A percentile compares a stretch with the other conserved stretches of the same genome.
These are phyloP conservation scores for Takashimella koratensis DNA, from an alignment of 1,284 basidiomycete genomes.

Conservation along the genomic window DNA sequence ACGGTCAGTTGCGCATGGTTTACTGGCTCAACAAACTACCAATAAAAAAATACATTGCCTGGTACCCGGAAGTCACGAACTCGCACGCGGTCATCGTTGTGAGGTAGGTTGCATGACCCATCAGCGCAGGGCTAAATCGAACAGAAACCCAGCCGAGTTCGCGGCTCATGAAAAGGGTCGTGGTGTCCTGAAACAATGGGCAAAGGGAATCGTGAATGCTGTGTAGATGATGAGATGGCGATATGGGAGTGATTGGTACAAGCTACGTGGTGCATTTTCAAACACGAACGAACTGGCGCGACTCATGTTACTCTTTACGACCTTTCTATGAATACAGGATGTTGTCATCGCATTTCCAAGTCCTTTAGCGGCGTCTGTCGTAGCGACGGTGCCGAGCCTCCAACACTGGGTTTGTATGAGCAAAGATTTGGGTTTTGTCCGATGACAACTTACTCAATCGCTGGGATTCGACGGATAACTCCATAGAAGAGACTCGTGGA, in stretches of 20 bases:
- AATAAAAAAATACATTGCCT: constrained; percentile 34
- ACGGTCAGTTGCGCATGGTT: constrained; percentile 36
- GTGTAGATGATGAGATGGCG: neutral
- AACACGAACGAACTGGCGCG: too few species aligned
- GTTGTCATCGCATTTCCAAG: too few species aligned
- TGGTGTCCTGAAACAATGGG: constrained; percentile 40
- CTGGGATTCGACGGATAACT: constrained; percentile 15
- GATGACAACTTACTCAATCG: constrained; percentile 14
- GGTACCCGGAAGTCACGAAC: constrained; percentile 41
- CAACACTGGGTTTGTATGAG: constrained; percentile 8
- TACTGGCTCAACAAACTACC: constrained; percentile 36
- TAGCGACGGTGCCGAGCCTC: constrained; percentile 11
- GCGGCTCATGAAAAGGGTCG: constrained; percentile 38
- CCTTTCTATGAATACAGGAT: too few species aligned
- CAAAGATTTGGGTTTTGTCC: neutral
- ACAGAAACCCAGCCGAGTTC: constrained; percentile 32
- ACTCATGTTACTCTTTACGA: too few species aligned
- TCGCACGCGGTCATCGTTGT: constrained; percentile 42
- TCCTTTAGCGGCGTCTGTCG: too few species aligned
- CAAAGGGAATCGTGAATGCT: constrained; percentile 10
- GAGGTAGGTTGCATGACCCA: constrained; percentile 24
- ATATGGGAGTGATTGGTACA: too few species aligned
- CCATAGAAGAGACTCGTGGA: constrained; percentile 7
- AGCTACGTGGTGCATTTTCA: too few species aligned
- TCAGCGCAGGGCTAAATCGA: neutral